These are phyloP conservation scores for Fusarium nodosum DNA, from an alignment of 2,329 filamentous ascomycete genomes.

Conservation along the genomic window DNA sequence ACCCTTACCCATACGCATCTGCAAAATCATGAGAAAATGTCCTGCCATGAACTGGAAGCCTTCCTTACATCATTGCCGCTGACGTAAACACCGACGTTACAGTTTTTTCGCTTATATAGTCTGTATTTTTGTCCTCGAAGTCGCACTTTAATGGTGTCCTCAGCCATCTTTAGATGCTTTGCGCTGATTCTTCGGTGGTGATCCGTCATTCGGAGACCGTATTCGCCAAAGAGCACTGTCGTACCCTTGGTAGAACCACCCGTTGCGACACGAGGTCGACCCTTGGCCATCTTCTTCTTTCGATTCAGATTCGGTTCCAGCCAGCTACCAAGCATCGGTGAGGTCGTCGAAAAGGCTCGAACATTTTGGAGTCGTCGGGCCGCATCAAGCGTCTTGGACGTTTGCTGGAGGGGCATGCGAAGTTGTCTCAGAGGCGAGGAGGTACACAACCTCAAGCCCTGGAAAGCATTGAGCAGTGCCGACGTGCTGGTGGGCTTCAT, in stretches of 20 bases:
- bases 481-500: constrained; percentile 64
- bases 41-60: constrained; percentile 5
- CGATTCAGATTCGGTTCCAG: constrained; percentile 81
- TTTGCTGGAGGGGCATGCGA: constrained; percentile 52
- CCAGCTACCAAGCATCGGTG: constrained; percentile 75
- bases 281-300: constrained; percentile 92
- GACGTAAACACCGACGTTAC: constrained; percentile 94
- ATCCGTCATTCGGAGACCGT: constrained; percentile 92
- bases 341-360: constrained; percentile 80
- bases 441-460: constrained; percentile 62
- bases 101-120: constrained; percentile 89
- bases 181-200: constrained; percentile 93
- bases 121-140: constrained; percentile 93
- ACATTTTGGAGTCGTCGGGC: constrained; percentile 60
- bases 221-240: constrained; percentile 96
- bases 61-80: constrained; percentile 86
- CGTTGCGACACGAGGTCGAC: constrained; percentile 86
- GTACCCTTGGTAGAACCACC: constrained; percentile 93
- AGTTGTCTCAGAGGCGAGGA: constrained; percentile 58
- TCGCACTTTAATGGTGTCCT: constrained; percentile 91
- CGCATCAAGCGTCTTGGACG: constrained; percentile 50
- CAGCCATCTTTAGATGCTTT: constrained; percentile 86
- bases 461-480: constrained; percentile 65
- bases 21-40: constrained; percentile 38
- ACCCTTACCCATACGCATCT: constrained; percentile 98